Conservation (phyloP, 106 monocot species). For the Acorus gramineus region DNA sequence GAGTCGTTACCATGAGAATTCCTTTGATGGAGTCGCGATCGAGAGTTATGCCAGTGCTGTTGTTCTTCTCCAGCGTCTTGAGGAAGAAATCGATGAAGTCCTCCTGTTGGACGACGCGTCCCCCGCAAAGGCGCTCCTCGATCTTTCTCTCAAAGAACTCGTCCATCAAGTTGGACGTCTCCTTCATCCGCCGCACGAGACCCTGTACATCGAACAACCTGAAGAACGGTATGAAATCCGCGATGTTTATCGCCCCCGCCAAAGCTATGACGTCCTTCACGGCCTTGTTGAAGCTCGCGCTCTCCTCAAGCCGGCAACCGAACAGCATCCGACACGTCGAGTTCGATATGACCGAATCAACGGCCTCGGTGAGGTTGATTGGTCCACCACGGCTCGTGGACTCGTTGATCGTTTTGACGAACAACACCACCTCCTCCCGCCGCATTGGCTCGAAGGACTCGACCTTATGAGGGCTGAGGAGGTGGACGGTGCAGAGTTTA, state of each 20-base stretch:
- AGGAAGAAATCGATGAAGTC: too few relatives aligned
- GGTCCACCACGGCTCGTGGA: neutral
- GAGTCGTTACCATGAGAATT: too few relatives aligned
- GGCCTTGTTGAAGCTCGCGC: slow-evolving; percentile 10
- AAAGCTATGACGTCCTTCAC: slow-evolving; percentile 73
- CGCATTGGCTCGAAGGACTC: slow-evolving; percentile 28
- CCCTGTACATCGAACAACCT: slow-evolving; percentile 64
- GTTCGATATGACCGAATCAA: slow-evolving; percentile 44
- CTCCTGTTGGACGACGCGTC: neutral
- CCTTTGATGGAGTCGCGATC: too few relatives aligned
- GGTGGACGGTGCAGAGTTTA: slow-evolving; percentile 30
- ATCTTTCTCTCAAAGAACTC: slow-evolving; percentile 61
- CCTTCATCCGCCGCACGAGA: slow-evolving; percentile 65
- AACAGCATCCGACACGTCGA: slow-evolving; percentile 66
- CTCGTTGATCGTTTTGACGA: slow-evolving; percentile 21
- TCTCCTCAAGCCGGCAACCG: slow-evolving; percentile 29
- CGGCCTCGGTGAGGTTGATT: slow-evolving; percentile 22
- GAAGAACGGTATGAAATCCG: slow-evolving; percentile 51
- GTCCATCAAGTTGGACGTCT: slow-evolving; percentile 48
- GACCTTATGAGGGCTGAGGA: slow-evolving; percentile 22
- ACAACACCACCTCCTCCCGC: slow-evolving; percentile 23
- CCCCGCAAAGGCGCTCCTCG: slow-evolving; percentile 27
- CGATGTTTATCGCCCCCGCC: slow-evolving; percentile 52
- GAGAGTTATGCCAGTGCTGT: too few relatives aligned
- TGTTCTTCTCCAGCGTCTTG: too few relatives aligned